phyloP scores from a whole-genome alignment of 2,329 filamentous ascomycete species.

The Gliomastix tumulicola region DNA sequence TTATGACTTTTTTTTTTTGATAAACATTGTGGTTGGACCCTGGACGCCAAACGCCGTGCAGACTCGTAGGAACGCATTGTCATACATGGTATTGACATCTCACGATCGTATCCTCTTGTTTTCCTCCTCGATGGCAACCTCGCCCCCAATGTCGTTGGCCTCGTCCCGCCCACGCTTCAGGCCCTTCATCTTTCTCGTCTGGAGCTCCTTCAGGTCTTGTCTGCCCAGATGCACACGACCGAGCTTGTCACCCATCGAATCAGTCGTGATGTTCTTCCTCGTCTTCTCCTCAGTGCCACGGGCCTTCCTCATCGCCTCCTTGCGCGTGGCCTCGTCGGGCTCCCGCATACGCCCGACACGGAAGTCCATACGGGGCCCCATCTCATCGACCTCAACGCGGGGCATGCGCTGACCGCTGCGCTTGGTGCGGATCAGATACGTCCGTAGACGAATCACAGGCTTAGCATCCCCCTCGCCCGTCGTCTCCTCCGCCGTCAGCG shows the following conservation, averaged over 20 bases:
- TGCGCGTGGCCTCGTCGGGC: slow-evolving; percentile 71
- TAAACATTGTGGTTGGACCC: neutral
- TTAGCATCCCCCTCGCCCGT: slow-evolving; percentile 35
- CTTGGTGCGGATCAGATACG: slow-evolving; percentile 82
- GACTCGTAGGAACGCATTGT: neutral
- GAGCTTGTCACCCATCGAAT: slow-evolving; percentile 92
- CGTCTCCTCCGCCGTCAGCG: slow-evolving; percentile 67
- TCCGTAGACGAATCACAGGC: slow-evolving; percentile 60
- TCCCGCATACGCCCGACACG: slow-evolving; percentile 74
- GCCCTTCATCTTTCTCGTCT: slow-evolving; percentile 99
- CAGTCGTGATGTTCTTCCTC: slow-evolving; percentile 95
- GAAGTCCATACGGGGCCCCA: slow-evolving; percentile 91
- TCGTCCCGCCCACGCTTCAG: slow-evolving; percentile 72
- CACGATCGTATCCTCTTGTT: slow-evolving; percentile 27
- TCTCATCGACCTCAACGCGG: slow-evolving; percentile 88
- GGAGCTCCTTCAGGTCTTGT: slow-evolving; percentile 79
- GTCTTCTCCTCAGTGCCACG: slow-evolving; percentile 67
- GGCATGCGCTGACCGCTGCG: slow-evolving; percentile 81
- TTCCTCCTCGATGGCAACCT: slow-evolving; percentile 20
- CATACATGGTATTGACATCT: no score
- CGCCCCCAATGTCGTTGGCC: neutral
- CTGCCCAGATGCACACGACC: slow-evolving; percentile 86
- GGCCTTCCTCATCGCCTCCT: slow-evolving; percentile 84
- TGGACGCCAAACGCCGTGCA: slow-evolving; percentile 1
- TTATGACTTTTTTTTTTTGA: neutral